Base-by-base conservation (phyloP, 306 rosid species). In the Sesbania bispinosa region DNA sequence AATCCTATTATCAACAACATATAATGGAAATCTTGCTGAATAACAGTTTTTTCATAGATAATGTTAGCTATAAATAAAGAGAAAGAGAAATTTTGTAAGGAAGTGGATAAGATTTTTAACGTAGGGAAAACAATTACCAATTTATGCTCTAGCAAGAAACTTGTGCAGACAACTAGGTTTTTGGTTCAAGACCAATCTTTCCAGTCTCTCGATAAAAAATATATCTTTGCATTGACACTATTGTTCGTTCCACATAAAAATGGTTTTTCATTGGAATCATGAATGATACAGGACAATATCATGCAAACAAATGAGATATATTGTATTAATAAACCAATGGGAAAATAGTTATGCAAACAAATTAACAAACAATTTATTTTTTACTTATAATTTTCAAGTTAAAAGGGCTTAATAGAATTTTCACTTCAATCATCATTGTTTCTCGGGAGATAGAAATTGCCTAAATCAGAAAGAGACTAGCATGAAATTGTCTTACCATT, bases 131-230 rank as follows among this genome's bases (percentile, higher is more conserved):
- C 10, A 65, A 18, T 59, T 83, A 94, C 99, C 99, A 94, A 53
- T 83, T 81, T 89, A 80, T 86, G 96, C 83, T 94, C 99, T 67
- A 91, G 79, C 86, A 94, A 70, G 82, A 91, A 94, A 84, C 97
- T 88, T 72, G 88, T 77, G 86, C 93, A 94, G 66, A 97, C 96
- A 79, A 94, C 88, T 50, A 94, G 69, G 81, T 94, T 94, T 62
- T 91, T 7, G 84, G 80, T 75, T 94, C 99, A 66, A 91, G 91
- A 47, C 91, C 92, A 58, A 86, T 82, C 86, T 89, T 91, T 74
- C 84, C 93, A 47, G 96, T 85, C 62, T 91, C 97, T 74, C 99
- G 93, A 67, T 88, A 88, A 80, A 94, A 94, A 69, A 94, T 55
- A 80, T 84, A 88, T 69, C 82, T 85, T 74, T 91, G 95, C 96